These are phyloP conservation scores for Solanum sejunctum DNA, from an alignment of 257 asterid genomes.

Conservation along the genomic window DNA sequence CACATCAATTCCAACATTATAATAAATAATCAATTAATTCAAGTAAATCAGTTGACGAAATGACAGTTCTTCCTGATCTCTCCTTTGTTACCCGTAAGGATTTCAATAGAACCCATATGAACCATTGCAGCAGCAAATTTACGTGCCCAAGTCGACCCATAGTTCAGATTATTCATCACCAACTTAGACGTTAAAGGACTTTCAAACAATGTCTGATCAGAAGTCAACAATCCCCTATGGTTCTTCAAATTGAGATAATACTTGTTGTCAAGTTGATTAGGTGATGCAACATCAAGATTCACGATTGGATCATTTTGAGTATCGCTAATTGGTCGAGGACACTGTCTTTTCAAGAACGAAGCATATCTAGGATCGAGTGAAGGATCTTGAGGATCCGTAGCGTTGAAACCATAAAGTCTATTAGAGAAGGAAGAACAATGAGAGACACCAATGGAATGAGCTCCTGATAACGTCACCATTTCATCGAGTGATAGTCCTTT, in stretches of 20 bases:
- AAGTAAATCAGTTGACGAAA: slow-evolving; percentile 12
- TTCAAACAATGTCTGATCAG: slow-evolving; percentile 28
- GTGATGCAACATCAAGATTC: slow-evolving; percentile 16
- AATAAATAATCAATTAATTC: background rate
- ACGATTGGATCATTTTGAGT: slow-evolving; percentile 5
- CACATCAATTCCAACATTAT: background rate
- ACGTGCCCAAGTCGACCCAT: slow-evolving; percentile 7
- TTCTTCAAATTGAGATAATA: slow-evolving; percentile 16
- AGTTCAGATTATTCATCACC: slow-evolving; percentile 15
- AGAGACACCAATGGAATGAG: slow-evolving; percentile 35
- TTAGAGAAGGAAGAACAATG: slow-evolving; percentile 26
- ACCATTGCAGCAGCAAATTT: slow-evolving; percentile 40
- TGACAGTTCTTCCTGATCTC: slow-evolving; percentile 37
- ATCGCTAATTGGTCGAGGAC: slow-evolving; percentile 18
- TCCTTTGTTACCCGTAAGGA: slow-evolving; percentile 26
- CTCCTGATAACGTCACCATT: slow-evolving; percentile 8
- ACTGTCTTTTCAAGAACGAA: slow-evolving; percentile 15
- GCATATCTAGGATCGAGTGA: slow-evolving; percentile 24
- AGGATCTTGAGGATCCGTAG: slow-evolving; percentile 35
- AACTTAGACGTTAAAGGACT: slow-evolving; percentile 16
- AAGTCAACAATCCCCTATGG: slow-evolving; percentile 16
- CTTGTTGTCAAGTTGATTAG: slow-evolving; percentile 14
- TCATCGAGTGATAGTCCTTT: slow-evolving; percentile 1
- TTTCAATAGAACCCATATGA: slow-evolving; percentile 28
- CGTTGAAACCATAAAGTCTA: slow-evolving; percentile 41